Percentiles rank a stretch among this genome's conserved stretches.
These are phyloP conservation scores for Nakataea oryzae DNA, from an alignment of 2,329 filamentous ascomycete genomes.

Conservation along the genomic window DNA sequence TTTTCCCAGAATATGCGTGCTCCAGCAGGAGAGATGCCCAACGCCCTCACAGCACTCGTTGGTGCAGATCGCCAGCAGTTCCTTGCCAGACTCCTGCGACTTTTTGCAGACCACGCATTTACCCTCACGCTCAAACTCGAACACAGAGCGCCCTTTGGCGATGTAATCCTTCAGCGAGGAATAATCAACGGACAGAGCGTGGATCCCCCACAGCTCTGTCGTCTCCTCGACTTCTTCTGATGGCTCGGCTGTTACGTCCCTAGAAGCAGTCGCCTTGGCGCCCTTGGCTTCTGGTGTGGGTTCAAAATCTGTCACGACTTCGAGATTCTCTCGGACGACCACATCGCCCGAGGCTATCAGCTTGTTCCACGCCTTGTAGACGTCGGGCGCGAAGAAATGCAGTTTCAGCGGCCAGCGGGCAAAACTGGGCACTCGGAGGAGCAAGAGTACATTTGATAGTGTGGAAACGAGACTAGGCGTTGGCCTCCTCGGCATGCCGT, in stretches of 20 bases:
- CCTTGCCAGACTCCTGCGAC: constrained; percentile 31
- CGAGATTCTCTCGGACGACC: constrained; percentile 34
- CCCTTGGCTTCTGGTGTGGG: constrained; percentile 9
- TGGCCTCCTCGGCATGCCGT: constrained; percentile 46
- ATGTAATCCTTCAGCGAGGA: constrained; percentile 40
- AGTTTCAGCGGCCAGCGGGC: constrained; percentile 70
- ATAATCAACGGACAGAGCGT: constrained; percentile 46
- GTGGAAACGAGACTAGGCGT: constrained; percentile 53
- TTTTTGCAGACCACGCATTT: constrained; percentile 41
- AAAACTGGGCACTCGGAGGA: constrained; percentile 74
- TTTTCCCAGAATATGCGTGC: constrained; percentile 35
- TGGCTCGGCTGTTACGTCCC: constrained; percentile 3
- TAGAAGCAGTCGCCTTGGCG: neutral
- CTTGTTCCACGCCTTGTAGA: constrained; percentile 56
- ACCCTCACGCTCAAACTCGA: constrained; percentile 46
- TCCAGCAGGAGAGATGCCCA: constrained; percentile 51
- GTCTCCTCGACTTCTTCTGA: neutral
- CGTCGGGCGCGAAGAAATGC: constrained; percentile 66
- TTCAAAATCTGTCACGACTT: constrained; percentile 46
- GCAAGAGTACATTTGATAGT: constrained; percentile 69
- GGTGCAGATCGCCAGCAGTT: constrained; percentile 47
- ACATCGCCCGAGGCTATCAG: constrained; percentile 38
- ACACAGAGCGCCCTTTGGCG: constrained; percentile 41
- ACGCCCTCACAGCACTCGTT: constrained; percentile 42
- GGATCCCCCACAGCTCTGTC: constrained; percentile 34